phyloP scores from a whole-genome alignment of 306 rosid species.

The Trifolium subterraneum region DNA sequence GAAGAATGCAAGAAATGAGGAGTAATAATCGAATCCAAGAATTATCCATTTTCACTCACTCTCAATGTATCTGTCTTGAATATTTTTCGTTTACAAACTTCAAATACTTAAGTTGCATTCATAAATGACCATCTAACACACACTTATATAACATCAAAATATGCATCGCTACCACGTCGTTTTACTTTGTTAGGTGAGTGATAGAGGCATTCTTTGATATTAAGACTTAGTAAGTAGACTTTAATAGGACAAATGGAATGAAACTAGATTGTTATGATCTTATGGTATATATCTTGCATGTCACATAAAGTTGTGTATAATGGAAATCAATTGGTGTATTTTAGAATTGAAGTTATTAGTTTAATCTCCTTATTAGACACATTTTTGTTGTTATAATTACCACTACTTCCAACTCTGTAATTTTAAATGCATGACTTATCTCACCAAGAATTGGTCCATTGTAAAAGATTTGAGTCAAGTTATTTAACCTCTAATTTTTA shows the following conservation, averaged over 20 bases:
- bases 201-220: conserved; percentile 49
- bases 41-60: conserved; percentile 52
- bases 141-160: conserved; percentile 56
- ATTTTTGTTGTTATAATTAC: conserved; percentile 7
- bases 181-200: conserved; percentile 82
- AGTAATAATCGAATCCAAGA: conserved; percentile 55
- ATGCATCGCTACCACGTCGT: conserved; percentile 72
- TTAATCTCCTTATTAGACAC: conserved; percentile 31
- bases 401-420: not conserved
- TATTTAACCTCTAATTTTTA: too few relatives aligned
- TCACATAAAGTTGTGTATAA: conserved; percentile 64
- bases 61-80: not conserved
- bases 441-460: too few relatives aligned
- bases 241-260: conserved; percentile 26
- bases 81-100: conserved; percentile 1
- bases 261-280: not conserved
- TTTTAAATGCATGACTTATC: not conserved
- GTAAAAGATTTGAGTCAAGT: too few relatives aligned
- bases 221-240: conserved; percentile 45
- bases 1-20: conserved; percentile 64
- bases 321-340: conserved; percentile 21
- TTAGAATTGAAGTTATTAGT: conserved; percentile 33
- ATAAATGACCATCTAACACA: conserved; percentile 54
- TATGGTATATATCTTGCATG: conserved; percentile 62
- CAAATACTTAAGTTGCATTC: conserved; percentile 39